These are phyloP conservation scores for Neurospora cerealis DNA, from an alignment of 495 filamentous ascomycete genomes.

Conservation along the genomic window DNA sequence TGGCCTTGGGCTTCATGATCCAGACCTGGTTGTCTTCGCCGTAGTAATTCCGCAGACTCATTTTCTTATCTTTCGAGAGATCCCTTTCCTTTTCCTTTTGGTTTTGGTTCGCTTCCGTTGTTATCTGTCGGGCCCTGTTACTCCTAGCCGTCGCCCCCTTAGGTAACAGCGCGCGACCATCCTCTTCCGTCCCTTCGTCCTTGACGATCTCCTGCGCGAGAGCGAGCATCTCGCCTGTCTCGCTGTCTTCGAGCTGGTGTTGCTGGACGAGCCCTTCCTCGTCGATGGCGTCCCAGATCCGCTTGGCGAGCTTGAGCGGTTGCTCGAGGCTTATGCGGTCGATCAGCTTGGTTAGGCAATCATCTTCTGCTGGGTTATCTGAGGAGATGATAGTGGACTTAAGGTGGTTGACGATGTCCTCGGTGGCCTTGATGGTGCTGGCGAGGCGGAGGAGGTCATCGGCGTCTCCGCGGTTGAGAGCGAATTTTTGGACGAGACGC, in stretches of 20 bases:
- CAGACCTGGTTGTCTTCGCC: constrained; percentile 55
- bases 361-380: background rate
- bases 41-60: constrained; percentile 37
- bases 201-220: constrained; percentile 58
- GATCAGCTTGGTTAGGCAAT: constrained; percentile 44
- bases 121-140: constrained; percentile 2
- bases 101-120: constrained; percentile 11
- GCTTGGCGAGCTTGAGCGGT: constrained; percentile 55
- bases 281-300: constrained; percentile 73
- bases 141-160: constrained; percentile 26
- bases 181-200: constrained; percentile 37
- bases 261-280: constrained; percentile 80
- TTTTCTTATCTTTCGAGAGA: constrained; percentile 29
- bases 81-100: constrained; percentile 11
- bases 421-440: constrained; percentile 69
- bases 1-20: constrained; percentile 79
- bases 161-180: constrained; percentile 24
- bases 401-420: constrained; percentile 46
- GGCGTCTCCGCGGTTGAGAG: constrained; percentile 83
- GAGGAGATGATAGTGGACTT: constrained; percentile 7
- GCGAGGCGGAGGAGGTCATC: constrained; percentile 82
- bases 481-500: constrained; percentile 85
- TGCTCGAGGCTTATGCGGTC: constrained; percentile 57
- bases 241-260: constrained; percentile 63
- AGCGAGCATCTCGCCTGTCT: constrained; percentile 55